phyloP scores from a whole-genome alignment of 352 stramenopile genomes.

The Phytophthora kernoviae region DNA sequence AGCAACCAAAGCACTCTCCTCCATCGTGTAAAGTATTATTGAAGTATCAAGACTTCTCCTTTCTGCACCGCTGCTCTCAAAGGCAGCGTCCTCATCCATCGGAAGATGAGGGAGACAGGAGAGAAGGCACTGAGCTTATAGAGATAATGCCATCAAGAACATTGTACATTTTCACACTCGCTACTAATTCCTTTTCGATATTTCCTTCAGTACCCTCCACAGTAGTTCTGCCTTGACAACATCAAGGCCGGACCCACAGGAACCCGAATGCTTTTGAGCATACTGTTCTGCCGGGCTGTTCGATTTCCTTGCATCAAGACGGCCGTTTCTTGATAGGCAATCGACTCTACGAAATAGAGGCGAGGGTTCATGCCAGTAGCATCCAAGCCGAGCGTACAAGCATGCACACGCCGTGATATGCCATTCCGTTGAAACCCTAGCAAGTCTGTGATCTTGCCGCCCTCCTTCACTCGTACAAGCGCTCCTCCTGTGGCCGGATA shows the following conservation, averaged over 20 bases:
- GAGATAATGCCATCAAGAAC: too few species aligned
- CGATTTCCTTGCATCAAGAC: conserved; percentile 37
- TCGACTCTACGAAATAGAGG: conserved; percentile 60
- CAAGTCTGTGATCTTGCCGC: conserved; percentile 56
- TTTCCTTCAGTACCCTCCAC: conserved; percentile 51
- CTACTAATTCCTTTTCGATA: neutral
- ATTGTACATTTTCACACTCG: conserved; percentile 1
- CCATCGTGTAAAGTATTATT: conserved; percentile 12
- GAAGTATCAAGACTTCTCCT: neutral
- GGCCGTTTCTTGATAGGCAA: conserved; percentile 35
- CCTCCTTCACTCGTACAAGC: conserved; percentile 55
- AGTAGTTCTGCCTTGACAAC: conserved; percentile 51
- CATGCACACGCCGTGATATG: conserved; percentile 54
- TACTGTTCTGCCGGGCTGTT: conserved; percentile 35
- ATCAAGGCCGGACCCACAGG: conserved; percentile 51
- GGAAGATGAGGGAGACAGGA: conserved; percentile 19
- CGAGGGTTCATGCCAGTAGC: conserved; percentile 39
- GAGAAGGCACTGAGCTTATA: too few species aligned
- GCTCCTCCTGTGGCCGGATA: conserved; percentile 46
- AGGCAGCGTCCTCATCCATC: conserved; percentile 16
- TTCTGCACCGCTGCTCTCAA: too few species aligned
- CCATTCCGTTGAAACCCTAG: conserved; percentile 61
- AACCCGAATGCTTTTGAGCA: conserved; percentile 52
- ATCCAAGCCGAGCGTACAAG: conserved; percentile 60
- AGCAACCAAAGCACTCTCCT: conserved; percentile 19